Evolutionary conservation across 768 basidiomycete species (phyloP), one percentile per base, ranked within the genome.

Genomic region (Sporobolomyces pararoseus): DNA sequence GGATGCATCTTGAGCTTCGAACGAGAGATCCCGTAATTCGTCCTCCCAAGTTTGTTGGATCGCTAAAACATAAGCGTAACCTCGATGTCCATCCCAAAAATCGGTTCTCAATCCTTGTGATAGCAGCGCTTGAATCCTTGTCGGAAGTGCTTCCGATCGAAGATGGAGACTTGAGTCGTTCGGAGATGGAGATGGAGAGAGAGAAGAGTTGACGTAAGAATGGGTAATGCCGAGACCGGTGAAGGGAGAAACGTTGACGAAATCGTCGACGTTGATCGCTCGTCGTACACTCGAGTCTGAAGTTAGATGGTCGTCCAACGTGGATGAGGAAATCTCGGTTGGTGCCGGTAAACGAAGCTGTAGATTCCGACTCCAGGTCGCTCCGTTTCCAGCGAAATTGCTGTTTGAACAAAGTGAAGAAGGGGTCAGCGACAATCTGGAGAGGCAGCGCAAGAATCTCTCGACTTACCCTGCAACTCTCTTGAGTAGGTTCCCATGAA

Each of bases 401-500:
- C 66, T 68, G 51, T 7, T n/a, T n/a, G n/a, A n/a, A n/a, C n/a
- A n/a, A n/a, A n/a, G n/a, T n/a, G n/a, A n/a, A n/a, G n/a, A n/a
- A n/a, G n/a, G n/a, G n/a, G n/a, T n/a, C n/a, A n/a, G n/a, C n/a
- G n/a, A n/a, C n/a, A n/a, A n/a, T n/a, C n/a, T n/a, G n/a, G n/a
- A n/a, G n/a, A n/a, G n/a, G 16, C 23, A 19, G 7, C 2, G 5
- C 19, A 21, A 16, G 2, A 51, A 47, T 13, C 21, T 7, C 46
- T 12, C 10, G 6, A 49, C 60, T 23, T 23, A 70, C 68, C 50
- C 51, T 0, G 47, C 21, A 21, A 75, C 79, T 68, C 81, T 79
- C 65, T 82, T 82, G 50, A 82, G 66, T 10, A 82, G 74, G 61
- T 82, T 82, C 74, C 79, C 80, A 68, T 82, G 81, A 0, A 82